phyloP scores from a whole-genome alignment of 192 early-diverging fungal genomes.

The Coemansia sp. region DNA sequence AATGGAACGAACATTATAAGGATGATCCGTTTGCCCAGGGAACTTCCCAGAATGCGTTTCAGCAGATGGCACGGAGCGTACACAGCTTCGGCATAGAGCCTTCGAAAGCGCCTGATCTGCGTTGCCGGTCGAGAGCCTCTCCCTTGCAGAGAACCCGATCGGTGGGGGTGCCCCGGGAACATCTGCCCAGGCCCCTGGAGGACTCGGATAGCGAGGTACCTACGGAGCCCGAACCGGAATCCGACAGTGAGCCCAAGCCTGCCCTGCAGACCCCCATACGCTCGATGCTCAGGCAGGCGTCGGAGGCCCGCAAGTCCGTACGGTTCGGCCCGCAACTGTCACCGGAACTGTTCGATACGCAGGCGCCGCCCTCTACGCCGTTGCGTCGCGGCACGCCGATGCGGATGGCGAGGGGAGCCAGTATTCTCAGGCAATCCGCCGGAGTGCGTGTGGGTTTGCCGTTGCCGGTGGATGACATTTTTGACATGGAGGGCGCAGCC shows the following conservation, averaged over 20 bases:
- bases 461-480: constrained; percentile 2
- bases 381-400: constrained; percentile 56
- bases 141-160: too few species aligned
- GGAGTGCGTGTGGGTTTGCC: not conserved
- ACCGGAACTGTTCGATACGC: constrained; percentile 61
- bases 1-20: constrained; percentile 40
- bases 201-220: constrained; percentile 19
- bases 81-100: not conserved
- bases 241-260: constrained; percentile 14
- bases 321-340: constrained; percentile 59
- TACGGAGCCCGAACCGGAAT: constrained; percentile 28
- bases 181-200: not conserved
- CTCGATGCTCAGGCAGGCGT: not conserved
- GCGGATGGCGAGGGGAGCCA: constrained; percentile 27
- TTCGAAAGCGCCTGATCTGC: not conserved
- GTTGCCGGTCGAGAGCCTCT: not conserved
- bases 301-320: constrained; percentile 34
- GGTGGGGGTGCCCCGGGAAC: too few species aligned
- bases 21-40: constrained; percentile 1
- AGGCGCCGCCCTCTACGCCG: constrained; percentile 56
- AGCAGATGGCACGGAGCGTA: constrained; percentile 8
- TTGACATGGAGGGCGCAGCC: constrained; percentile 6
- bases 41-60: not conserved
- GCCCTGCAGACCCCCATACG: not conserved
- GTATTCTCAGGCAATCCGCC: constrained; percentile 30